Evolutionary conservation across 345 rosid genomes (phyloP), one percentile per base, ranked within the genome.

Genomic region (Kandelia obovata): DNA sequence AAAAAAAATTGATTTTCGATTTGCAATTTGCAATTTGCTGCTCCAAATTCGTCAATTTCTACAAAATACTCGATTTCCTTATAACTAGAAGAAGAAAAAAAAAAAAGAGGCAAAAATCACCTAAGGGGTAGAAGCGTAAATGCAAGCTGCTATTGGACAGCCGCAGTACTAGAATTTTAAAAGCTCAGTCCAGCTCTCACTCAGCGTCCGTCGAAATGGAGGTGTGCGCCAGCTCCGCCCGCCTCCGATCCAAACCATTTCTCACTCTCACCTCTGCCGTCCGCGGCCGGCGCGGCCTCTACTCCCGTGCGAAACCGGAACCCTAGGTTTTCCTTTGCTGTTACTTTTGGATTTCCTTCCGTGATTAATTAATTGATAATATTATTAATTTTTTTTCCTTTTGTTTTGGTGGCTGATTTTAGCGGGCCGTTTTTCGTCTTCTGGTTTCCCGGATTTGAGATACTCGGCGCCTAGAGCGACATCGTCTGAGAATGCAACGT

Each of bases 401-500:
- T 0, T 15, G 73, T 7, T 71, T 32, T 55, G 58, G 58, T 8
- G 11, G 46, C 47, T 2, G 47, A 35, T 35, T 7, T 35, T 2
- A 35, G 43, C 43, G 8, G 43, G 16, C 16, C 47, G 4, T 39
- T 26, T 1, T 4, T 5, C 58, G 9, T 66, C 69, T 11, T 34
- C 61, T 81, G 96, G 82, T 7, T 66, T 64, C 49, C 43, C 76
- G 19, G 61, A 60, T 27, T 81, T 64, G 49, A 69, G 53, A 1
- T 49, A 67, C 23, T 59, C 27, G 23, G 70, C 74, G 65, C 84
- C 82, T 26, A 84, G 85, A 76, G 90, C 88, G 58, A 77, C 81
- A 11, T 52, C 71, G 4, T 80, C 84, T 32, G 88, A 83, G 62
- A 90, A 84, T n/a, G 25, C n/a, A 68, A 66, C 82, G 13, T 75